These are phyloP conservation scores for Suhomyces coccinellae DNA, from an alignment of 1,139 yeast genomes.

Conservation along the genomic window DNA sequence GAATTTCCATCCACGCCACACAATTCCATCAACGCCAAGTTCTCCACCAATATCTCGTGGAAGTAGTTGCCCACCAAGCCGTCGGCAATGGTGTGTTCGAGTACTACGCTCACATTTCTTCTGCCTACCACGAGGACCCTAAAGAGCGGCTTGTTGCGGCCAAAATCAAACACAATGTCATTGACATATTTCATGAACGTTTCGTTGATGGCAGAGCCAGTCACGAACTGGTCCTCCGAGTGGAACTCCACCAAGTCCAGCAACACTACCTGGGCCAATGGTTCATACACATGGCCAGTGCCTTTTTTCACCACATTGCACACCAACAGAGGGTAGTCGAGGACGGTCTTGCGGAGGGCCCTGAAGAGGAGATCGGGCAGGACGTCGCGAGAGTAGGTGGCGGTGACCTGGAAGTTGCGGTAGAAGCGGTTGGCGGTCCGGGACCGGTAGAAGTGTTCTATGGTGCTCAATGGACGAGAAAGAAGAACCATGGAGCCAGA, in stretches of 20 bases:
- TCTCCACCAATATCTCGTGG: constrained; percentile 38
- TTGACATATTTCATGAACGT: constrained; percentile 29
- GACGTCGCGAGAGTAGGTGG: constrained; percentile 31
- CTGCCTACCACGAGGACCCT: constrained; percentile 28
- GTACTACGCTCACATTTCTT: constrained; percentile 27
- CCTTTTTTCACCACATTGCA: constrained; percentile 32
- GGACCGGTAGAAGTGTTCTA: constrained; percentile 40
- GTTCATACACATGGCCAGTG: constrained; percentile 21
- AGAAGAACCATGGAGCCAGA: constrained; percentile 1
- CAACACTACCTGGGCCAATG: constrained; percentile 24
- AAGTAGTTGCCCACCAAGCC: constrained; percentile 43
- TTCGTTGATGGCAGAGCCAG: constrained; percentile 27
- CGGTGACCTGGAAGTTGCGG: constrained; percentile 37
- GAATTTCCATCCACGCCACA: background rate
- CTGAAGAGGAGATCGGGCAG: constrained; percentile 19
- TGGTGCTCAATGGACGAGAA: constrained; percentile 29
- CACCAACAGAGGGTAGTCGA: constrained; percentile 37
- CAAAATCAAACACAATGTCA: constrained; percentile 24
- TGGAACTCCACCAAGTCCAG: constrained; percentile 28
- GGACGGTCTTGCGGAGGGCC: constrained; percentile 35
- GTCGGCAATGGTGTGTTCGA: constrained; percentile 46
- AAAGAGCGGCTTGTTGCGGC: constrained; percentile 32
- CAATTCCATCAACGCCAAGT: constrained; percentile 26
- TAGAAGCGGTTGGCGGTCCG: constrained; percentile 33
- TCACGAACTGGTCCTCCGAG: constrained; percentile 15